Evolutionary conservation across 352 stramenopile species (phyloP).

Genomic region (Globisporangium middletonii): DNA sequence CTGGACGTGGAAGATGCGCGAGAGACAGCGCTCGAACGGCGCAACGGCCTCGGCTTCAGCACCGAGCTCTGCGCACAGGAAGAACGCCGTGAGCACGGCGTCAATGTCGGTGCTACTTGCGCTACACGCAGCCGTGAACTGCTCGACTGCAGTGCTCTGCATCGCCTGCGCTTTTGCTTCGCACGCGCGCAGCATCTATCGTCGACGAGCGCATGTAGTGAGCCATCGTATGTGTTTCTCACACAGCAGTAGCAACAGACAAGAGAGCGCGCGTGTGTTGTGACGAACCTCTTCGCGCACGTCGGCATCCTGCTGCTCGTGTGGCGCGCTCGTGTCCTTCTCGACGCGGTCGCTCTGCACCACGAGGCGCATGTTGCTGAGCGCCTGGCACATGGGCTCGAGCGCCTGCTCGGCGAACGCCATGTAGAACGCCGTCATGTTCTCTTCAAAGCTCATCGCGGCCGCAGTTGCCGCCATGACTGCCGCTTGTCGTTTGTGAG

Average conservation of each 20-base stretch:
- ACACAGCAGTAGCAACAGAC: not conserved
- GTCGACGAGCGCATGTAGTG: not conserved
- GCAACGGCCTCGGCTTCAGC: conserved; percentile 20
- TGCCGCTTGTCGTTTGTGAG: not conserved
- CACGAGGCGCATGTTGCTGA: conserved; percentile 50
- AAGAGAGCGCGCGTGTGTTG: not conserved
- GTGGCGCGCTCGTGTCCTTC: conserved; percentile 5
- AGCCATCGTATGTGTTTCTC: not conserved
- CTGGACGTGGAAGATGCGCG: conserved; percentile 48
- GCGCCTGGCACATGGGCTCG: conserved; percentile 54
- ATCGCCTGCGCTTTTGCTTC: conserved; percentile 57
- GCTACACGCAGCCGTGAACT: conserved; percentile 36
- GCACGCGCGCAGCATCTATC: conserved; percentile 64
- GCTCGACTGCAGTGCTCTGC: conserved; percentile 29
- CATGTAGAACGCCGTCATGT: conserved; percentile 79
- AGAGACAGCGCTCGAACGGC: conserved; percentile 38
- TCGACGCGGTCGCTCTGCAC: conserved; percentile 21
- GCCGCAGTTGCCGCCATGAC: not conserved
- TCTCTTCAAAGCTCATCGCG: conserved; percentile 71
- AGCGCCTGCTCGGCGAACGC: conserved; percentile 68
- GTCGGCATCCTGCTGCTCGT: conserved; percentile 15
- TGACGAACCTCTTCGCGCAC: conserved; percentile 55
- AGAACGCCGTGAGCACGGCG: conserved; percentile 37
- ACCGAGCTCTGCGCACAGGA: conserved; percentile 41
- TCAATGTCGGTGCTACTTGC: conserved; percentile 39